Conservation (phyloP, 1,284 basidiomycete species). For the Ceratobasidium sp. region DNA sequence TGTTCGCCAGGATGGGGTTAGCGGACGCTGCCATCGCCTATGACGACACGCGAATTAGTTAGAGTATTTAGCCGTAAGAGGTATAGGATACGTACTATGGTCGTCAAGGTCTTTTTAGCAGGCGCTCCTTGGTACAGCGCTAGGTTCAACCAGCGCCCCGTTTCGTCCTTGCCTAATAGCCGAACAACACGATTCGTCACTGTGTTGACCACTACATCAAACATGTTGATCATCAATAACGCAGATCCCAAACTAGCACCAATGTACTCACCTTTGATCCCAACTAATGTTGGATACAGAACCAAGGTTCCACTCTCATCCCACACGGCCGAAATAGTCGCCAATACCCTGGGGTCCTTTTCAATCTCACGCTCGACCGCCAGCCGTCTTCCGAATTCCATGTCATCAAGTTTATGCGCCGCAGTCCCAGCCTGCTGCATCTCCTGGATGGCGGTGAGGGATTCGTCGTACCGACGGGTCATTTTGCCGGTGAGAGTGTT, state of each 20-base stretch:
- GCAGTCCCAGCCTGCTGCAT: slow-evolving; percentile 97
- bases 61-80: background rate
- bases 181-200: slow-evolving; percentile 93
- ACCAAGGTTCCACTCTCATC: slow-evolving; percentile 97
- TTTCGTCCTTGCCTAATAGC: slow-evolving; percentile 94
- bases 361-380: slow-evolving; percentile 94
- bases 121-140: slow-evolving; percentile 94
- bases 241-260: slow-evolving; percentile 1
- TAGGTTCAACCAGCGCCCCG: slow-evolving; percentile 88
- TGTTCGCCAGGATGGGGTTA: slow-evolving; percentile 91
- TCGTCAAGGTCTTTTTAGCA: slow-evolving; percentile 84
- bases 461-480: slow-evolving; percentile 94
- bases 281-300: slow-evolving; percentile 91
- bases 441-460: slow-evolving; percentile 89
- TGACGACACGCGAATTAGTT: background rate
- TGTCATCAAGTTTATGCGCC: slow-evolving; percentile 93
- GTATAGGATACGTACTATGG: slow-evolving; percentile 65
- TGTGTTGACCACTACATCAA: slow-evolving; percentile 88
- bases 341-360: slow-evolving; percentile 61
- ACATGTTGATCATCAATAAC: slow-evolving; percentile 13
- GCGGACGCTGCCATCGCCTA: slow-evolving; percentile 94
- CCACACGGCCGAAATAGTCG: slow-evolving; percentile 87
- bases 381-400: slow-evolving; percentile 98
- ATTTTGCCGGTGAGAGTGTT: slow-evolving; percentile 91
- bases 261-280: slow-evolving; percentile 83